Evolutionary conservation across 257 asterid species (phyloP).

Genomic region (Primulina huaijiensis): DNA sequence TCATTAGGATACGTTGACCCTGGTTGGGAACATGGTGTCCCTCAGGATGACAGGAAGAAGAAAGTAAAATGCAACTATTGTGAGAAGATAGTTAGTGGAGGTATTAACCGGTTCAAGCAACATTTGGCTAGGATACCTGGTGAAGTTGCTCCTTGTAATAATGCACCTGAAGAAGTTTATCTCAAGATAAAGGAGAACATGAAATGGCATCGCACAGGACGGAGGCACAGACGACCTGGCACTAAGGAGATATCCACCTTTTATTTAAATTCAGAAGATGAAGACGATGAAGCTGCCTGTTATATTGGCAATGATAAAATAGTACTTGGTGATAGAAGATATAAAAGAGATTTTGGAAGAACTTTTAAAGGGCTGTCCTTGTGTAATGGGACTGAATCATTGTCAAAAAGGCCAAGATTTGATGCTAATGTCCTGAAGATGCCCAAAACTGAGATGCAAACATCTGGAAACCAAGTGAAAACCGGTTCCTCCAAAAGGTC

Average conservation of each 20-base stretch:
- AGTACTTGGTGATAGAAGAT: conserved; percentile 52
- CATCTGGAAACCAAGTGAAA: conserved; percentile 48
- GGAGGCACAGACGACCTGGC: conserved; percentile 73
- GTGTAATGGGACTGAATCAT: conserved; percentile 44
- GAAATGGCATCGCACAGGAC: conserved; percentile 95
- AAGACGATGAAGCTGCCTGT: conserved; percentile 56
- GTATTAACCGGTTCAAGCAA: conserved; percentile 90
- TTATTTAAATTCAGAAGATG: conserved; percentile 64
- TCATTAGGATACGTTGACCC: conserved; percentile 89
- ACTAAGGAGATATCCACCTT: conserved; percentile 54
- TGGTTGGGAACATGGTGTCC: conserved; percentile 93
- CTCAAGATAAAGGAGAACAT: conserved; percentile 81
- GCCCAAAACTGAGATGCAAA: conserved; percentile 41
- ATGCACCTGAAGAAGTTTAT: conserved; percentile 86
- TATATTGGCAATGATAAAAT: conserved; percentile 44
- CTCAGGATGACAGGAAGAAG: conserved; percentile 94
- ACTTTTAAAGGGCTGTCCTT: conserved; percentile 45
- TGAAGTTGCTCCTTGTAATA: conserved; percentile 91
- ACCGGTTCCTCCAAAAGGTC: conserved; percentile 51
- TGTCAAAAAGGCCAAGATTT: conserved; percentile 53
- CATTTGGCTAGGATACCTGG: conserved; percentile 92
- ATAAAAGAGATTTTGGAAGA: conserved; percentile 48
- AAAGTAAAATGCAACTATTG: conserved; percentile 92
- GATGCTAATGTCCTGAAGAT: conserved; percentile 46
- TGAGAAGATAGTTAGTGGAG: conserved; percentile 89